Conservation (phyloP, 257 asterid genomes). For the Rhazya stricta region DNA sequence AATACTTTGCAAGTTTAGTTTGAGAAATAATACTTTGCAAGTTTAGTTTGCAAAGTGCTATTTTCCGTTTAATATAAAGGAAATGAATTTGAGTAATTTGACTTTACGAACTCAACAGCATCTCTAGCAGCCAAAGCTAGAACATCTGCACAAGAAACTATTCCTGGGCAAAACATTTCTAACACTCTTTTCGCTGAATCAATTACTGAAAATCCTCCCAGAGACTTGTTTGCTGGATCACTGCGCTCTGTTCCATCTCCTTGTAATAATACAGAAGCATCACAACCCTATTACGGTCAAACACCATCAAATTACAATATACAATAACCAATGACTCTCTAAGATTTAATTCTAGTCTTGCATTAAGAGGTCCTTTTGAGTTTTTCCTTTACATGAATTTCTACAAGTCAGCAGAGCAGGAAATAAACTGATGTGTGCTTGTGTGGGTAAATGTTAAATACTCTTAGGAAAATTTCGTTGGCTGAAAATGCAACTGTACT, state of each 20-base stretch:
- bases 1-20: neutral
- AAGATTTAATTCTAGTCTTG: too few species aligned
- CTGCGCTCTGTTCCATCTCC: slow-evolving; percentile 67
- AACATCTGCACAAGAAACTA: slow-evolving; percentile 82
- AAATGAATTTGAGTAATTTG: neutral
- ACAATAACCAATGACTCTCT: too few species aligned
- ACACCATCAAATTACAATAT: neutral
- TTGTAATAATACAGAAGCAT: slow-evolving; percentile 64
- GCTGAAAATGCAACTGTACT: too few species aligned
- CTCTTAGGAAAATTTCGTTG: too few species aligned
- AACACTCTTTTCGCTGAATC: slow-evolving; percentile 63
- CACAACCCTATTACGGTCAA: slow-evolving; percentile 52
- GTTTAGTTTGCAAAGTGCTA: neutral
- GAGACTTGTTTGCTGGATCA: slow-evolving; percentile 65
- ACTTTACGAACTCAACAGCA: slow-evolving; percentile 60
- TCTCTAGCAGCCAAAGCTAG: slow-evolving; percentile 80
- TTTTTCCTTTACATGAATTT: too few species aligned
- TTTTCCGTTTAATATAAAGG: neutral
- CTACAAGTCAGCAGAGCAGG: too few species aligned
- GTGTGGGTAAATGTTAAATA: too few species aligned
- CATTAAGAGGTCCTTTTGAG: too few species aligned
- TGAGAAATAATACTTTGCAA: too few species aligned
- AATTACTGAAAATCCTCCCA: slow-evolving; percentile 60
- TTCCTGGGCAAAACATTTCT: slow-evolving; percentile 61
- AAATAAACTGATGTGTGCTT: too few species aligned